These are phyloP conservation scores for Nitzschia sp. DNA, from an alignment of 108 stramenopile species.

Conservation along the genomic window DNA sequence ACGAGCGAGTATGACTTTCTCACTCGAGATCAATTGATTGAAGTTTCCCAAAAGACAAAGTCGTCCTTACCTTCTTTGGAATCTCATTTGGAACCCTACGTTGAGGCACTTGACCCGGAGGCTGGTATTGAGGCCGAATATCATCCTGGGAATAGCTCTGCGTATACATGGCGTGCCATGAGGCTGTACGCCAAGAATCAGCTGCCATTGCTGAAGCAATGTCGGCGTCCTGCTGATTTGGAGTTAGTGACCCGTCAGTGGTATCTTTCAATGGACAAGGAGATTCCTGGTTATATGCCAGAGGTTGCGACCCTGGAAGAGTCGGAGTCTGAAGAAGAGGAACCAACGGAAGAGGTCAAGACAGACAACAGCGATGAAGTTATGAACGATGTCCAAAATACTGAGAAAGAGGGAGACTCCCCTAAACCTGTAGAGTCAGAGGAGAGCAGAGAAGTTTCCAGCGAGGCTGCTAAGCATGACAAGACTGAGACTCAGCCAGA, in stretches of 20 bases:
- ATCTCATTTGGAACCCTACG: constrained; percentile 63
- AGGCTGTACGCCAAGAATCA: constrained; percentile 64
- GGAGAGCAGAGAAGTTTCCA: not conserved
- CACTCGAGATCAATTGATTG: constrained; percentile 20
- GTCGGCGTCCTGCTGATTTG: constrained; percentile 58
- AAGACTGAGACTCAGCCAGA: too few species aligned
- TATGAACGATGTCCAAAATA: constrained; percentile 27
- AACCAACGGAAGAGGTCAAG: constrained; percentile 11
- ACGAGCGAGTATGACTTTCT: constrained; percentile 12
- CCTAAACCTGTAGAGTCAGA: not conserved
- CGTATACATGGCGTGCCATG: constrained; percentile 76
- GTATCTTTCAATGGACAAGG: constrained; percentile 47
- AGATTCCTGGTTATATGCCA: constrained; percentile 65
- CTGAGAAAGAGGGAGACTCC: constrained; percentile 18
- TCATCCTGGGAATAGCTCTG: constrained; percentile 72
- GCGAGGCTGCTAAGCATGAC: not conserved
- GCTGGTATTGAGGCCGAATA: constrained; percentile 82
- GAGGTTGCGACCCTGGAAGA: constrained; percentile 14
- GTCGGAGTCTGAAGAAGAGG: constrained; percentile 26
- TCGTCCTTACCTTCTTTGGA: constrained; percentile 40
- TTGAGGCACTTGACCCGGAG: constrained; percentile 82
- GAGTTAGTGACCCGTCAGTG: constrained; percentile 67
- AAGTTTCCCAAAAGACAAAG: constrained; percentile 32
- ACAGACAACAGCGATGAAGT: constrained; percentile 6
- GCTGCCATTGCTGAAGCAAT: constrained; percentile 32